phyloP scores from a whole-genome alignment of 306 rosid species.

The Alnus glutinosa region DNA sequence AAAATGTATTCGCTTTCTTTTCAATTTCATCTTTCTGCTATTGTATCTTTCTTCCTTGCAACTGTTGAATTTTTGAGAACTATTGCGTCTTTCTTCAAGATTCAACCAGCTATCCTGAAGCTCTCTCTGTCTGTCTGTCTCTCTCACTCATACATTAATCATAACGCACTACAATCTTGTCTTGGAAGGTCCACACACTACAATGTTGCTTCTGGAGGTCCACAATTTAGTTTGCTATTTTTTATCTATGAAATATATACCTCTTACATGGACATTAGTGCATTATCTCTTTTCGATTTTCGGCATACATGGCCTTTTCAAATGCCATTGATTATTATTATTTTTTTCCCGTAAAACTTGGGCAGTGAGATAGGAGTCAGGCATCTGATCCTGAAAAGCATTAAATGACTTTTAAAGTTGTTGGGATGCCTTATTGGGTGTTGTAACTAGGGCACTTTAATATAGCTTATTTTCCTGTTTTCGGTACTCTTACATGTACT shows the following conservation, averaged over 20 bases:
- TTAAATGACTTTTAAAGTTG: neutral
- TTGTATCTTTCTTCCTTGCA: neutral
- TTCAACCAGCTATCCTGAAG: neutral
- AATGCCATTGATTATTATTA: neutral
- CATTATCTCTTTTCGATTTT: neutral
- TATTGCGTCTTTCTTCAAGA: neutral
- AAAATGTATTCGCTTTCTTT: neutral
- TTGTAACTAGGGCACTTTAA: neutral
- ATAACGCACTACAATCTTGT: neutral
- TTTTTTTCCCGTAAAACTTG: neutral
- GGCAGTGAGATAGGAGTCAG: neutral
- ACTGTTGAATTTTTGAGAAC: neutral
- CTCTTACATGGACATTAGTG: neutral
- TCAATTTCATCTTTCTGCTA: neutral
- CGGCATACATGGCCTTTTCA: neutral
- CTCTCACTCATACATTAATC: neutral
- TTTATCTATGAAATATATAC: neutral
- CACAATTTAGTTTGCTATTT: neutral
- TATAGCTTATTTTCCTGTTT: neutral
- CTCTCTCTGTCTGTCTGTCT: neutral
- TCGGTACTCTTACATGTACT: neutral
- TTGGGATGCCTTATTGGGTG: neutral
- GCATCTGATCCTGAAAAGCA: neutral
- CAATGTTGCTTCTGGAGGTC: neutral
- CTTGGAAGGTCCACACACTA: neutral